phyloP scores from a whole-genome alignment of 1,284 basidiomycete genomes.

The Cryptococcus amylolentus region DNA sequence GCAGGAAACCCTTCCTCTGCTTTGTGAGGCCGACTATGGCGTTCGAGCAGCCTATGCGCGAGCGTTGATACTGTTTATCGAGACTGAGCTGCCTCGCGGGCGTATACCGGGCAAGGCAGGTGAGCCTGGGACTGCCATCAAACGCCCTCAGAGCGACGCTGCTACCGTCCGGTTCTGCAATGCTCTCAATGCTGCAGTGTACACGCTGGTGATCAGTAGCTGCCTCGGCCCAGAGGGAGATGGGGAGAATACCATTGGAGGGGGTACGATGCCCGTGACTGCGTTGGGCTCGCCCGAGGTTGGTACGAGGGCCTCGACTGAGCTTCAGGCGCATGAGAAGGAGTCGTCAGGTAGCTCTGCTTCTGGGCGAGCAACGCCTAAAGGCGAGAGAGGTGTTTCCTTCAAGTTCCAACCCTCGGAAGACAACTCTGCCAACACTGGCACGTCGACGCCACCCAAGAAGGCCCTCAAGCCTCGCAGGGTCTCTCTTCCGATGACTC shows the following conservation, averaged over 20 bases:
- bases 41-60: slow-evolving; percentile 72
- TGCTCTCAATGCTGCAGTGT: slow-evolving; percentile 71
- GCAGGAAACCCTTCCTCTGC: slow-evolving; percentile 78
- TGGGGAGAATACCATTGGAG: neutral
- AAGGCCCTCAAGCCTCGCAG: slow-evolving; percentile 26
- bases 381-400: slow-evolving; percentile 29
- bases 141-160: slow-evolving; percentile 18
- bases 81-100: slow-evolving; percentile 62
- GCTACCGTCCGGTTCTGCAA: slow-evolving; percentile 61
- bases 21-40: slow-evolving; percentile 70
- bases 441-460: slow-evolving; percentile 16
- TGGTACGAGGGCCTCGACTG: neutral
- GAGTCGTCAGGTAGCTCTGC: neutral
- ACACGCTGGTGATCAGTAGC: slow-evolving; percentile 68
- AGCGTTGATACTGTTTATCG: slow-evolving; percentile 68
- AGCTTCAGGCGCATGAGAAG: neutral
- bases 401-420: slow-evolving; percentile 35
- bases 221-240: slow-evolving; percentile 54
- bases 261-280: neutral
- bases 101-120: neutral
- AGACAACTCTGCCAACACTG: slow-evolving; percentile 11
- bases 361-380: slow-evolving; percentile 1
- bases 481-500: slow-evolving; percentile 53
- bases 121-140: slow-evolving; percentile 12
- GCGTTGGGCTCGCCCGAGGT: neutral